Base-by-base conservation (phyloP, 2,329 filamentous ascomycete species). In the Seiridium unicorne region DNA sequence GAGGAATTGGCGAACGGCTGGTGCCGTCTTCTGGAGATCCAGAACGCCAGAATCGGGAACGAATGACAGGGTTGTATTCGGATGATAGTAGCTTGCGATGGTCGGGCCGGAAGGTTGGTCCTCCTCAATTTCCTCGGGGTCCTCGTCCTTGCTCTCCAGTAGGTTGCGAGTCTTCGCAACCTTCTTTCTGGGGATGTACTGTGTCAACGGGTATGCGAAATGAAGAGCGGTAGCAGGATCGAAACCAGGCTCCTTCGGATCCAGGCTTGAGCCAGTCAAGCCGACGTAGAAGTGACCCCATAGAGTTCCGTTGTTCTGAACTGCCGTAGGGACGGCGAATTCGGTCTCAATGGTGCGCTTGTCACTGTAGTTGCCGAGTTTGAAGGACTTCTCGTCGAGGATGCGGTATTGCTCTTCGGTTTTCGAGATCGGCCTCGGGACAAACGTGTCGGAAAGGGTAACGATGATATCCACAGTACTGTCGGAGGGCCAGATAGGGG, bases 201-300 rank as follows among this genome's bases (percentile, higher is more conserved):
- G 90, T 2, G 93, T 97, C 72, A 99, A 76, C 3, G 94, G 92
- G 65, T 91, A 89, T 54, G 88, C 81, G 72, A 97, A 96, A 73
- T 96, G 88, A 70, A 92, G 92, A 3, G 95, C 93, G 62, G 86
- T 89, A 7, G 84, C 82, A 0, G 87, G 78, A 72, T 96, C 90
- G 73, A 92, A 99, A 60, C 81, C 82, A 1, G 86, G 79, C 59
- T 86, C 83, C 8, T 83, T 83, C 3, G 94, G 94, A 69, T 98
- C 94, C 38, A 97, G 79, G 59, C 85, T 82, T 61, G 86, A 85
- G 57, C 93, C 94, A 8, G 87, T 79, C 65, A 96, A 85, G 9
- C 87, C 92, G 62, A 98, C 80, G 69, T 93, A 97, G 76, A 98
- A 96, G 74, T 99, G 95, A 2, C 91, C 94, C 88, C 92, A 97